A percentile compares a stretch with the other conserved stretches of the same genome.
Evolutionary conservation across 208 protist species (phyloP).

Genomic region (Trypanosoma brucei): DNA sequence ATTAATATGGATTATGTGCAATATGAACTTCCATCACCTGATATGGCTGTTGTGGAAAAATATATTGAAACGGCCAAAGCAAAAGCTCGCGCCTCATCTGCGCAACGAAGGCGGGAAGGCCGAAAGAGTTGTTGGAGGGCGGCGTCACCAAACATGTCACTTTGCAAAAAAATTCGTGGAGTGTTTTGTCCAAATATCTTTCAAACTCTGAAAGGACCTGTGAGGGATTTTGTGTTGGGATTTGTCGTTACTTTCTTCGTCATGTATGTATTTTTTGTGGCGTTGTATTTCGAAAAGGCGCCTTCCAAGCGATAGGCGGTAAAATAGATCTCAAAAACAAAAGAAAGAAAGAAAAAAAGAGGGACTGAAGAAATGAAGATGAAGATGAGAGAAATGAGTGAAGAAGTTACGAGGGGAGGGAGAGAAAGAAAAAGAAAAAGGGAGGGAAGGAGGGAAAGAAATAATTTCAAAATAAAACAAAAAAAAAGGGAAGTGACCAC

Average conservation of each 20-base stretch:
- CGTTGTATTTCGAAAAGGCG: slow-evolving; percentile 25
- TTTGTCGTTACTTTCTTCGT: slow-evolving; percentile 34
- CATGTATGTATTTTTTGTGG: slow-evolving; percentile 37
- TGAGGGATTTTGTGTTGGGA: slow-evolving; percentile 30
- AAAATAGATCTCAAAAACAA: no score
- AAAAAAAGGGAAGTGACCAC: no score
- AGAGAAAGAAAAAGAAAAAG: no score
- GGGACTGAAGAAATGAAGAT: no score
- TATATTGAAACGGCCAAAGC: slow-evolving; percentile 71
- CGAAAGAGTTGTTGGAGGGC: neutral
- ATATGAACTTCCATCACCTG: slow-evolving; percentile 26
- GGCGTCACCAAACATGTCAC: neutral
- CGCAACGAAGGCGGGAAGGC: neutral
- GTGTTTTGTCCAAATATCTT: neutral
- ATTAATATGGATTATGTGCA: neutral
- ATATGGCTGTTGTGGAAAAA: slow-evolving; percentile 59
- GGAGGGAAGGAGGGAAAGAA: no score
- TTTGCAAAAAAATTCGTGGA: neutral
- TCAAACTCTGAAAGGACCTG: neutral
- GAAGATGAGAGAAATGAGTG: no score
- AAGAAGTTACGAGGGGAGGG: no score
- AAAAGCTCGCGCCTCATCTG: slow-evolving; percentile 26
- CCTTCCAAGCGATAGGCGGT: neutral
- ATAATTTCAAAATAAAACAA: no score
- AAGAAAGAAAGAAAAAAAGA: no score